Percentiles rank a stretch among this genome's conserved stretches.
Evolutionary conservation across 2,329 filamentous ascomycete species (phyloP).

Genomic region (Pseudogymnoascus sp.): DNA sequence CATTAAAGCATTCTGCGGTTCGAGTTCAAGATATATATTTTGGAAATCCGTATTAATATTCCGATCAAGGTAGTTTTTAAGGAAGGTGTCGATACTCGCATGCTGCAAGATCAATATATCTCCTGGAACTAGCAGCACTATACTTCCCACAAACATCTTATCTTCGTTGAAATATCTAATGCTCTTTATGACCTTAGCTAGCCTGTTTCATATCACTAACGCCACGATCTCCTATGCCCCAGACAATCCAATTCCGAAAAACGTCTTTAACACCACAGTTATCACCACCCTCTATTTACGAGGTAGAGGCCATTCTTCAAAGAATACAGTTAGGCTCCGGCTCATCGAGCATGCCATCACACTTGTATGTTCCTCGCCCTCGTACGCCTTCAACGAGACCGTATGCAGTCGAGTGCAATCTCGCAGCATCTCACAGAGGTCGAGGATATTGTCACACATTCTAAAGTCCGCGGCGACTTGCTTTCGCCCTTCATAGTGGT

Average conservation of each 20-base stretch:
- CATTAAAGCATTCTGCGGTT: constrained; percentile 14
- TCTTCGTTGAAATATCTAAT: background rate
- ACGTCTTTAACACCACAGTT: background rate
- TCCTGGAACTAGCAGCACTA: background rate
- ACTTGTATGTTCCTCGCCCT: constrained; percentile 4
- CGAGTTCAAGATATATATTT: background rate
- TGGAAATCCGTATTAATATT: background rate
- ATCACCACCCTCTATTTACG: background rate
- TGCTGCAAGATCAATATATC: constrained; percentile 1
- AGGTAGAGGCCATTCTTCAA: constrained; percentile 2
- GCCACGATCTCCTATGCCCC: background rate
- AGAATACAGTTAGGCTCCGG: background rate
- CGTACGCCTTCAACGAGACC: background rate
- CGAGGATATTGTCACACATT: constrained; percentile 3
- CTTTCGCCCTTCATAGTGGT: constrained; percentile 4
- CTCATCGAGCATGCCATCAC: constrained; percentile 6
- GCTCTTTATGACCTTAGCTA: background rate
- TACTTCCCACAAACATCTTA: background rate
- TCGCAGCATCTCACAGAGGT: background rate
- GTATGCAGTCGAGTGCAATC: background rate
- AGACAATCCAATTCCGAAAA: background rate
- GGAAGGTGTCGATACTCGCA: constrained; percentile 12
- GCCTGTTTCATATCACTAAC: background rate
- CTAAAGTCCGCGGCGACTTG: background rate
- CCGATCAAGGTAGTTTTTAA: constrained; percentile 11